Evolutionary conservation across 495 filamentous ascomycete species (phyloP).

Genomic region (Ascobolus immersus): DNA sequence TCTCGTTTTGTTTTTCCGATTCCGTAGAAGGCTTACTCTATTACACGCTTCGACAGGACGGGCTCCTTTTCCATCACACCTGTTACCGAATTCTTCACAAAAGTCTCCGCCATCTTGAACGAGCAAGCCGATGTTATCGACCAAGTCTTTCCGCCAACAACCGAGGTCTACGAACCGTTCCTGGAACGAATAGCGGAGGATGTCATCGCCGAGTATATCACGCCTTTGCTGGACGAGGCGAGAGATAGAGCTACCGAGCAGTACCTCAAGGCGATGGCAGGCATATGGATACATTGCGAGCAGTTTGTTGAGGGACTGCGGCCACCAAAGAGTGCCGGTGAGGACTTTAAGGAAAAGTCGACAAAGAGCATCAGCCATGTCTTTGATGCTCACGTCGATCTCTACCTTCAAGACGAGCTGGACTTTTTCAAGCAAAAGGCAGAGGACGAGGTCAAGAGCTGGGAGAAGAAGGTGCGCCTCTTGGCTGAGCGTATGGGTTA

Average conservation of each 20-base stretch:
- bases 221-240: constrained; percentile 66
- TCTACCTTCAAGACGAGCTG: constrained; percentile 81
- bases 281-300: constrained; percentile 61
- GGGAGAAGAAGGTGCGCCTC: constrained; percentile 57
- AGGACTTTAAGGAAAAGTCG: constrained; percentile 30
- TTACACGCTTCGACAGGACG: constrained; percentile 11
- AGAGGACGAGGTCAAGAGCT: constrained; percentile 50
- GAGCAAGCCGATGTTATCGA: constrained; percentile 67
- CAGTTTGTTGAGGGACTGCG: constrained; percentile 44
- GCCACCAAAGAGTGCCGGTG: constrained; percentile 23
- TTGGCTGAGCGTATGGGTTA: neutral
- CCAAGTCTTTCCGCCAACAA: constrained; percentile 54
- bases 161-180: constrained; percentile 49
- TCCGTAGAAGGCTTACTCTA: neutral
- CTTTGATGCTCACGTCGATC: constrained; percentile 77
- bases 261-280: constrained; percentile 68
- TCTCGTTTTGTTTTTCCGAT: neutral
- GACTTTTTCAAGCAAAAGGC: constrained; percentile 53
- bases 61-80: constrained; percentile 47
- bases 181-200: constrained; percentile 63
- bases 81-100: constrained; percentile 55
- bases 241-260: constrained; percentile 48
- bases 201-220: constrained; percentile 66
- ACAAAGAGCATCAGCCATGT: constrained; percentile 36
- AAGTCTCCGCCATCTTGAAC: constrained; percentile 44